A percentile compares a stretch with the other conserved stretches of the same genome.
phyloP scores from a whole-genome alignment of 2,329 filamentous ascomycete genomes.

The Davidsoniella virescens region DNA sequence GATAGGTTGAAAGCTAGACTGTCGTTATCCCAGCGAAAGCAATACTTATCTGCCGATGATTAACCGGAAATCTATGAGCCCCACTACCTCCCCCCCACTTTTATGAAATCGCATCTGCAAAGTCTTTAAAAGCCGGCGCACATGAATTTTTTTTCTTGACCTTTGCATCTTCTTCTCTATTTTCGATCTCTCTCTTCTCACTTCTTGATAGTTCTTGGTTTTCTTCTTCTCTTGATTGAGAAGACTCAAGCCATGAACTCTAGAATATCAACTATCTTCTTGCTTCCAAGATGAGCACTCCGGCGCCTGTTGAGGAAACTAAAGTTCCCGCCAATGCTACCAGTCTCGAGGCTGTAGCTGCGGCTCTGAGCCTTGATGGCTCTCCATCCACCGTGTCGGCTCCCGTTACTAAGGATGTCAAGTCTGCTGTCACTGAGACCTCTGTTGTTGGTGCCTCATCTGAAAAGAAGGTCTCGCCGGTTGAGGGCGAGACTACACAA shows the following conservation, averaged over 20 bases:
- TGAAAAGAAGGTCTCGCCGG: conserved; percentile 2
- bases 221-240: conserved; percentile 2
- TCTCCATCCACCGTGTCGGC: neutral
- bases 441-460: conserved; percentile 2
- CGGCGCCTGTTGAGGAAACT: conserved; percentile 10
- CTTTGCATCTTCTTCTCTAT: conserved; percentile 5
- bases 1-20: conserved; percentile 4
- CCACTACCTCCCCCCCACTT: conserved; percentile 6
- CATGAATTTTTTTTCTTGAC: conserved; percentile 10
- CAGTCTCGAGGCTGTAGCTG: conserved; percentile 3
- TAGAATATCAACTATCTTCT: conserved; percentile 3
- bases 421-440: neutral
- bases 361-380: conserved; percentile 7
- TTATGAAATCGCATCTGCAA: conserved; percentile 1
- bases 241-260: conserved; percentile 10
- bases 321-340: conserved; percentile 1
- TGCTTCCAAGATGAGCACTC: conserved; percentile 12
- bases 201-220: neutral
- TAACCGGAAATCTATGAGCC: neutral
- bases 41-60: neutral
- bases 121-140: conserved; percentile 6
- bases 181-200: conserved; percentile 4
- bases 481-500: conserved; percentile 10
- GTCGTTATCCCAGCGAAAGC: neutral
- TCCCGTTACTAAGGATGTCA: neutral